Conservation (phyloP, 169 alveolate genomes). For the Prorocentrum cordatum region DNA sequence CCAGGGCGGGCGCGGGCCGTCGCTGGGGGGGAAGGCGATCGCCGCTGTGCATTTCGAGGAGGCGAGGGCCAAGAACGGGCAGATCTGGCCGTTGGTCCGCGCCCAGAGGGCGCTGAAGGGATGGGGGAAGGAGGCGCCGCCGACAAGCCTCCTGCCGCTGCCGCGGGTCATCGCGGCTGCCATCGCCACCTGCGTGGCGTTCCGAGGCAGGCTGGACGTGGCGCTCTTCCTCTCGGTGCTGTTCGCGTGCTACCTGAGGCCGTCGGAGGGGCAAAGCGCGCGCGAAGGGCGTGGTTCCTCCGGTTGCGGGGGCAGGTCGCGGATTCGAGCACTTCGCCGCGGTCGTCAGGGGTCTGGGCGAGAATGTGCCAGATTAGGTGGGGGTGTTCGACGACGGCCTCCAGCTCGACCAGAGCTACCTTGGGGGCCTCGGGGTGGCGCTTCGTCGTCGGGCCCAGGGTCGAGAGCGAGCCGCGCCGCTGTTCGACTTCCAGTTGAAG, state of each 20-base stretch:
- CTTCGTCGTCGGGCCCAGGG: too few species aligned
- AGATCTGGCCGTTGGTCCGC: neutral
- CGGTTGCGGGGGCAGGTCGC: neutral
- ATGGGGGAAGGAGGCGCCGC: conserved; percentile 22
- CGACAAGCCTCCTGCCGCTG: neutral
- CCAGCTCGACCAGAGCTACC: neutral
- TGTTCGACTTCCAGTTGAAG: too few species aligned
- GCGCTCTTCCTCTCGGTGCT: neutral
- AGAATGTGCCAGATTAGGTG: neutral
- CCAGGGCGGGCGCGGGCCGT: neutral
- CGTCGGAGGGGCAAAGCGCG: neutral
- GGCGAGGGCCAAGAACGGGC: neutral
- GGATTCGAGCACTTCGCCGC: neutral
- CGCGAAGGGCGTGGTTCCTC: neutral
- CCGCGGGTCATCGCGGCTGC: neutral
- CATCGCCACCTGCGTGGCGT: neutral
- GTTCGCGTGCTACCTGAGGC: neutral
- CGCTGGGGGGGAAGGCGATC: neutral
- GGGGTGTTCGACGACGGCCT: conserved; percentile 33
- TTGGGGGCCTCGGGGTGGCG: too few species aligned
- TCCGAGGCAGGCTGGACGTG: neutral
- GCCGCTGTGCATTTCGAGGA: conserved; percentile 2
- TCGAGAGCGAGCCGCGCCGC: too few species aligned
- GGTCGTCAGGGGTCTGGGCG: neutral
- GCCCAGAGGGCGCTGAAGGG: neutral